Evolutionary conservation across 208 protist species (phyloP).

Genomic region (Leptomonas pyrrhocoris): DNA sequence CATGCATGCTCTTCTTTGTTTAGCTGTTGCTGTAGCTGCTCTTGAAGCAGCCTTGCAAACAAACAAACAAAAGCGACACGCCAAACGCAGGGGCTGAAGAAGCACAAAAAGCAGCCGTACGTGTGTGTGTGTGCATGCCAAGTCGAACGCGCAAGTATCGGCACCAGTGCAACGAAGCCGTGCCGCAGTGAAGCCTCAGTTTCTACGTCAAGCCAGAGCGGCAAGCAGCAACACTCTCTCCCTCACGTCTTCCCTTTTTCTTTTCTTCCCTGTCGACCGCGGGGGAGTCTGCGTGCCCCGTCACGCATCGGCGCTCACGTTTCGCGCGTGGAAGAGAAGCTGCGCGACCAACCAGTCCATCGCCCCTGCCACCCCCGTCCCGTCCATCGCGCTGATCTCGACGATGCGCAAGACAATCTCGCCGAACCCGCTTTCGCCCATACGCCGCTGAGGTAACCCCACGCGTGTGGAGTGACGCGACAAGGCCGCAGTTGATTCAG

Average conservation of each 20-base stretch:
- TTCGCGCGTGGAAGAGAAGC: constrained; percentile 44
- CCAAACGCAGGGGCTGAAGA: background rate
- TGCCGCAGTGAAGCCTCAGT: background rate
- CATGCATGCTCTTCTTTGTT: too few relatives aligned
- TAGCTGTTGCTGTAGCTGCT: too few relatives aligned
- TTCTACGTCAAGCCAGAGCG: background rate
- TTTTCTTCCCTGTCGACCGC: background rate
- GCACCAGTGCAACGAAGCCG: background rate
- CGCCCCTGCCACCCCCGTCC: constrained; percentile 51
- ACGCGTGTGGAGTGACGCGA: constrained; percentile 12
- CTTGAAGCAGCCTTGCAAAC: too few relatives aligned
- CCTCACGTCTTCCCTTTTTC: background rate
- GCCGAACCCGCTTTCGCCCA: constrained; percentile 72
- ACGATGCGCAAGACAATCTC: constrained; percentile 44
- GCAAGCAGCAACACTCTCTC: too few relatives aligned
- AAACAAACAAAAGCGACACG: too few relatives aligned
- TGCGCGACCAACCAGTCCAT: constrained; percentile 83
- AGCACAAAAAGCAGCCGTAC: background rate
- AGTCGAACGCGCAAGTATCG: too few relatives aligned
- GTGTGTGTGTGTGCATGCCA: too few relatives aligned
- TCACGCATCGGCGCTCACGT: constrained; percentile 28
- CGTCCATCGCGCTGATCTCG: constrained; percentile 61
- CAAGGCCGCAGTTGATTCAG: background rate
- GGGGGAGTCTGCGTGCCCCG: background rate
- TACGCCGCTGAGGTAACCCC: constrained; percentile 10